Percentiles rank a stretch among this genome's conserved stretches.
phyloP scores from a whole-genome alignment of 202 grass and related monocot species.

The Carex arenaria region DNA sequence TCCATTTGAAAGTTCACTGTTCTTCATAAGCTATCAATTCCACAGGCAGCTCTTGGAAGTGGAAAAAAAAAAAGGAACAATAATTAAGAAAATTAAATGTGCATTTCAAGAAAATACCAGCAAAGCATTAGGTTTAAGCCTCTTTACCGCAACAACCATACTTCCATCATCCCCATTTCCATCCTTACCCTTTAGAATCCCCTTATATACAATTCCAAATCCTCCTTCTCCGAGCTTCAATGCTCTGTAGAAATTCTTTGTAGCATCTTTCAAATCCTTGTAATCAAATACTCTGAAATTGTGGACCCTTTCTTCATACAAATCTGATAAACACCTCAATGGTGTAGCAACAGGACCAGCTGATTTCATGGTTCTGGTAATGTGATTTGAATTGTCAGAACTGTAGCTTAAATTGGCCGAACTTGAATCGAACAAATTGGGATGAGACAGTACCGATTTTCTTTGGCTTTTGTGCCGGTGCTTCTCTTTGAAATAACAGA shows the following conservation, averaged over 20 bases:
- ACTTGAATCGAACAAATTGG: slow-evolving; percentile 16
- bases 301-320: slow-evolving; percentile 64
- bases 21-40: not conserved
- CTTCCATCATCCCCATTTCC: slow-evolving; percentile 29
- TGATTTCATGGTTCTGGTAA: not conserved
- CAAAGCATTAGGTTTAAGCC: slow-evolving; percentile 44
- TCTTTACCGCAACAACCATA: slow-evolving; percentile 49
- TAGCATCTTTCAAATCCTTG: slow-evolving; percentile 51
- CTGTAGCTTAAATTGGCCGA: slow-evolving; percentile 32
- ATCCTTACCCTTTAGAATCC: slow-evolving; percentile 35
- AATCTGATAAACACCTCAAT: slow-evolving; percentile 50
- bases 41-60: not conserved
- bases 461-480: slow-evolving; percentile 10
- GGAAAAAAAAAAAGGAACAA: not conserved
- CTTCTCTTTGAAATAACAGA: slow-evolving; percentile 25
- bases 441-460: slow-evolving; percentile 1
- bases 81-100: not conserved
- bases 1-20: not conserved
- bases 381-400: slow-evolving; percentile 38
- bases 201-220: slow-evolving; percentile 74
- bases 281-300: slow-evolving; percentile 47
- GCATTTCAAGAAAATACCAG: slow-evolving; percentile 38
- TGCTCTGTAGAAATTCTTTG: slow-evolving; percentile 56
- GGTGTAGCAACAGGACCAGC: not conserved
- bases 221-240: slow-evolving; percentile 69